Evolutionary conservation across 805 yeast genomes (phyloP), one percentile per base, ranked within the genome.

Genomic region (Starmerella sirachaensis): DNA sequence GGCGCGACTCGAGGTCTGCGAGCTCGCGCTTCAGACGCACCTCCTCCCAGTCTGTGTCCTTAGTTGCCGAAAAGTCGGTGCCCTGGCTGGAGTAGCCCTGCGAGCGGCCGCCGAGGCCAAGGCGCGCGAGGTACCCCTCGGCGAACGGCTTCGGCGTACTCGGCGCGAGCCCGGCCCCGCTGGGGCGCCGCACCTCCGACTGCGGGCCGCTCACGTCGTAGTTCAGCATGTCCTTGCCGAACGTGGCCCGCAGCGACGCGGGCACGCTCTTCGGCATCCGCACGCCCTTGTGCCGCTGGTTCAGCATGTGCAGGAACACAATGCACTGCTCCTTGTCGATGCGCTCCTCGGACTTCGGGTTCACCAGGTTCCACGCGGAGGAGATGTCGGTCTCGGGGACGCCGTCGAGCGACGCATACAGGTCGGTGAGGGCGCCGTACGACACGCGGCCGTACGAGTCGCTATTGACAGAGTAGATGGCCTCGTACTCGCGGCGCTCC

Each of bases 201-300:
- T 74, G 78, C 32, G 62, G 62, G 4, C 81, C 70, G 41, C 47
- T 38, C 31, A 60, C 40, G 34, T 48, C 52, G 42, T 78, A 84
- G 41, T 74, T 76, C 12, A 93, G 91, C 22, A 69, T 69, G 48
- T 81, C 86, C 61, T 84, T 84, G 28, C 82, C 80, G 58, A 86
- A 88, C 0, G 95, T 82, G 12, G 96, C 95, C 30, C 94, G 69
- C 47, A 91, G 64, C 5, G 91, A 75, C 2, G 86, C 81, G 14
- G 98, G 98, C n/a, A 91, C 85, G n/a, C 85, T 78, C 41, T 91
- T 67, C 28, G 98, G 98, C 18, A 91, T 76, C 37, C 88, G 68
- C 51, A 77, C 78, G 28, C 85, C 85, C 41, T 78, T 74, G 52
- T 81, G 82, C 48, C 95, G 71, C 59, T 88, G 94, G 59, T 86